phyloP scores from a whole-genome alignment of 768 basidiomycete species.

The Naganishia friedmannii region DNA sequence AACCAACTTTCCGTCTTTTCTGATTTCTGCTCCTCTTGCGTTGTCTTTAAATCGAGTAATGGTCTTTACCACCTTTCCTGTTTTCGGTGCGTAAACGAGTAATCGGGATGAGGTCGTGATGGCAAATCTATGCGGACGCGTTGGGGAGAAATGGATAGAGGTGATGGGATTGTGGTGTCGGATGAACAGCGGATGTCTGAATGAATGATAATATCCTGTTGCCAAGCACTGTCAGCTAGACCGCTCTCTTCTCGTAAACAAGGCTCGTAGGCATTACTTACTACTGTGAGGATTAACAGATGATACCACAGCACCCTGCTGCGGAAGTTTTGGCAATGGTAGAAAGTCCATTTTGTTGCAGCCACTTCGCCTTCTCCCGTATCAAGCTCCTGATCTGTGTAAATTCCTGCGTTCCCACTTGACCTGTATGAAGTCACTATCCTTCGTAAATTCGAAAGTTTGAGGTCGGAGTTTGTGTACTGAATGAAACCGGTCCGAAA shows the following conservation, averaged over 20 bases:
- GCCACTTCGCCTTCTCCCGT: no score
- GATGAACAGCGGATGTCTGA: constrained; percentile 65
- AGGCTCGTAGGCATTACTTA: constrained; percentile 6
- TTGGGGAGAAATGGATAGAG: constrained; percentile 81
- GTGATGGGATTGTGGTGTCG: constrained; percentile 97
- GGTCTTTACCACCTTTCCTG: constrained; percentile 93
- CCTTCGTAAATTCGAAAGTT: background rate
- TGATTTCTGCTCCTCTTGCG: constrained; percentile 80
- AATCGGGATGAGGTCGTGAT: constrained; percentile 91
- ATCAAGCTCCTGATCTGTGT: background rate
- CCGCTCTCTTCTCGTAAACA: background rate
- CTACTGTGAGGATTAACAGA: constrained; percentile 47
- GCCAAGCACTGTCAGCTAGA: background rate
- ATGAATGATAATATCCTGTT: constrained; percentile 46
- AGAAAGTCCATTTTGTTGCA: constrained; percentile 44
- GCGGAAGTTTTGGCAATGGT: constrained; percentile 42
- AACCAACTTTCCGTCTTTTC: constrained; percentile 88
- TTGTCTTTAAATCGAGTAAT: constrained; percentile 96
- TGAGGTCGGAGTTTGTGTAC: background rate
- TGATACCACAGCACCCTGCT: constrained; percentile 41
- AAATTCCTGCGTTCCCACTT: background rate
- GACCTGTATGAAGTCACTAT: background rate
- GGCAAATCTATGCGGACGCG: constrained; percentile 88
- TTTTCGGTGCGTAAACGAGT: constrained; percentile 92
- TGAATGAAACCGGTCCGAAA: background rate